Conservation (phyloP, 1,284 basidiomycete genomes). For the Tylopilus orsonianus region DNA sequence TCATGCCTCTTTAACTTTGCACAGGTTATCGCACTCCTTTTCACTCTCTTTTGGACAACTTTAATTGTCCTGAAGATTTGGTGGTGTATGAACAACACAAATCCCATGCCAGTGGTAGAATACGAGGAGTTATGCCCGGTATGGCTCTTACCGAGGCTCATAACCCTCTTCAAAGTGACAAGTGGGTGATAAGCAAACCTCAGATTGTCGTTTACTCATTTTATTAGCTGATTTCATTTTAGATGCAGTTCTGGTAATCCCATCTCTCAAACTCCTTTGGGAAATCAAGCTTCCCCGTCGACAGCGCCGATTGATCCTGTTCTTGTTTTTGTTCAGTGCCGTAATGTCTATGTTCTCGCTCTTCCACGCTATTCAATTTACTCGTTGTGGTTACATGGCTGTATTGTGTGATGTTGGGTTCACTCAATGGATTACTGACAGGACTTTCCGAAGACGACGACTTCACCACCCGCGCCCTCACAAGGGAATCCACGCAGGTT, state of each 20-base stretch:
- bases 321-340: background rate
- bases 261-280: background rate
- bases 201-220: background rate
- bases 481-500: background rate
- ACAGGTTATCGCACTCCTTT: background rate
- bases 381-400: background rate
- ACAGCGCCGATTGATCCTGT: background rate
- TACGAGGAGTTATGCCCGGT: background rate
- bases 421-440: background rate
- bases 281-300: background rate
- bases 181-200: background rate
- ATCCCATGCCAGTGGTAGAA: background rate
- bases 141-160: background rate
- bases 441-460: background rate
- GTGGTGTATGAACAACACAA: background rate
- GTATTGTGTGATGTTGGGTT: background rate
- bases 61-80: background rate
- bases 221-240: background rate
- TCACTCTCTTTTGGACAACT: background rate
- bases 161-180: background rate
- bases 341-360: background rate
- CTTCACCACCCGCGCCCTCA: background rate
- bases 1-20: background rate
- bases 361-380: background rate
- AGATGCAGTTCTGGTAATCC: background rate